phyloP scores from a whole-genome alignment of 2,329 filamentous ascomycete species.

The Coniochaeta ligniaria region DNA sequence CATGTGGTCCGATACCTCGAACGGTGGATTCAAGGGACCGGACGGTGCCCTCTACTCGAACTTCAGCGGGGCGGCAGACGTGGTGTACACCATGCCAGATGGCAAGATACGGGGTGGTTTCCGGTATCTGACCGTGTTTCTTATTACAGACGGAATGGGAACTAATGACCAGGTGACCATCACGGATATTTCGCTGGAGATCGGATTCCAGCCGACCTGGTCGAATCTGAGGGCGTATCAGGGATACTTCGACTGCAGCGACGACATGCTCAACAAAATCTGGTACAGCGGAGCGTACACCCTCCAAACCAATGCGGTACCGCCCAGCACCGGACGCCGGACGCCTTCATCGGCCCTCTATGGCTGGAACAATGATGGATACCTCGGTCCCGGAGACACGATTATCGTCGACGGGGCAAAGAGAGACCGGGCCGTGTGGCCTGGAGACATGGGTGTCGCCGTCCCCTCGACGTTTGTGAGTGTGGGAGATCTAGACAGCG shows the following conservation, averaged over 20 bases:
- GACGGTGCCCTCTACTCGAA: constrained; percentile 40
- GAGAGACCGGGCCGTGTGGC: constrained; percentile 48
- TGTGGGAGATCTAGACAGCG: constrained; percentile 36
- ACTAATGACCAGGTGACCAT: constrained; percentile 20
- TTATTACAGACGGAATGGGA: constrained; percentile 9
- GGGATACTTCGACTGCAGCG: constrained; percentile 44
- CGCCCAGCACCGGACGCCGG: constrained; percentile 20
- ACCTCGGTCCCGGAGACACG: constrained; percentile 21
- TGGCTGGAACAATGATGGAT: constrained; percentile 28
- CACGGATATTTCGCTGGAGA: constrained; percentile 20
- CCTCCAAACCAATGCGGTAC: constrained; percentile 27
- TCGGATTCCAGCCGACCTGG: constrained; percentile 33
- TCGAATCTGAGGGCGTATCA: constrained; percentile 41
- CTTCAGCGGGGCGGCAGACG: constrained; percentile 23
- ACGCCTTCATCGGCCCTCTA: constrained; percentile 26
- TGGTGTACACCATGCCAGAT: constrained; percentile 32
- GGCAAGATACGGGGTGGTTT: constrained; percentile 42
- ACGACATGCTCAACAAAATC: constrained; percentile 43
- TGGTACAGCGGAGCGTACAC: constrained; percentile 45
- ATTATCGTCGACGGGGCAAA: constrained; percentile 44
- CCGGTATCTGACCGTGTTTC: constrained; percentile 41
- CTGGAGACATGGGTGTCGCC: constrained; percentile 49
- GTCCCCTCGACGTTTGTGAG: constrained; percentile 42
- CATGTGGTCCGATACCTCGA: constrained; percentile 38
- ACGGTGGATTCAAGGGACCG: constrained; percentile 31